Percentiles rank a stretch among this genome's conserved stretches.
These are phyloP conservation scores for Botrytis hyacinthi DNA, from an alignment of 2,329 filamentous ascomycete genomes.

Conservation along the genomic window DNA sequence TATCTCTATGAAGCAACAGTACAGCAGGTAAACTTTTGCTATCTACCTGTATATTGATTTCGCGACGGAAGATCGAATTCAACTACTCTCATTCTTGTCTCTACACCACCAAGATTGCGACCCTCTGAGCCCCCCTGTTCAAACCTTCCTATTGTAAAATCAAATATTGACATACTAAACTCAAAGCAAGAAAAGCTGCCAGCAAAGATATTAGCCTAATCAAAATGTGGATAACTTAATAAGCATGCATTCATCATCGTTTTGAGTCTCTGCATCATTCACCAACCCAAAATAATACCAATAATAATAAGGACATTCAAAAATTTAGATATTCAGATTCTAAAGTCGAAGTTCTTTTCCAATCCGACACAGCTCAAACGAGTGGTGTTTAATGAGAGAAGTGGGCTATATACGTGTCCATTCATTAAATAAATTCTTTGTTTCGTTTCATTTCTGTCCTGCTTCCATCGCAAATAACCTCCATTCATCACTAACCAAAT, in stretches of 20 bases:
- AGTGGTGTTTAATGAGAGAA: accelerated
- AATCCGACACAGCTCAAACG: neutral
- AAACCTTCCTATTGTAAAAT: no score
- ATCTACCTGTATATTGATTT: no score
- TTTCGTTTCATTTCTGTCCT: neutral
- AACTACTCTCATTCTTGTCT: no score
- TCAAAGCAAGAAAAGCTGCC: neutral
- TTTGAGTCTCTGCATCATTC: neutral
- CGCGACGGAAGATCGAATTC: no score
- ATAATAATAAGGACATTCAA: no score
- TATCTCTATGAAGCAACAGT: neutral
- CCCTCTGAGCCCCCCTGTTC: neutral
- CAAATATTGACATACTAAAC: no score
- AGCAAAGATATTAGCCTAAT: neutral
- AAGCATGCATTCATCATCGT: neutral
- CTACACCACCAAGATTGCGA: accelerated
- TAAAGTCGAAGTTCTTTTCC: neutral
- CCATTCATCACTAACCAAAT: neutral
- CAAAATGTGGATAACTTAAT: neutral
- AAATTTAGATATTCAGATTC: neutral
- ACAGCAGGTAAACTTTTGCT: no score
- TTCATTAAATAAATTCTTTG: neutral
- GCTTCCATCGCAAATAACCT: neutral
- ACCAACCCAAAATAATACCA: accelerated
- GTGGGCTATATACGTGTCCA: neutral